Evolutionary conservation across 1,139 yeast genomes (phyloP).

Genomic region (Diutina pseudorugosa): DNA sequence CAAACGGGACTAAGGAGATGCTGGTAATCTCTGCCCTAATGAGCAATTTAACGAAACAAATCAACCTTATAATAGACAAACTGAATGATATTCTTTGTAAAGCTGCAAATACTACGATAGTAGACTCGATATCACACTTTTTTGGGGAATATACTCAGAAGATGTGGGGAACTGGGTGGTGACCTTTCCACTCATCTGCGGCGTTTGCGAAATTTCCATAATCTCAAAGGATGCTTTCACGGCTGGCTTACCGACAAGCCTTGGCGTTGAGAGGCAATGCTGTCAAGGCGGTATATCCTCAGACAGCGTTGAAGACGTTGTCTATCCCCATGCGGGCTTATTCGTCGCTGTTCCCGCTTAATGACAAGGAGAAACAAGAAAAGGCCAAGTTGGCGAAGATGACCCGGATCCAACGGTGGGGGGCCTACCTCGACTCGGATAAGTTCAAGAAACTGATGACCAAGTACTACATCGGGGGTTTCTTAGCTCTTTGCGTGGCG

Average conservation of each 20-base stretch:
- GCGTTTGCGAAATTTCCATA: background rate
- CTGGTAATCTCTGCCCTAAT: background rate
- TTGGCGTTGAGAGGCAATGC: background rate
- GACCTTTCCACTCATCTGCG: background rate
- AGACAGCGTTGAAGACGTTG: background rate
- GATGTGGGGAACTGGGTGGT: no score
- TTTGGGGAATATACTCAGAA: no score
- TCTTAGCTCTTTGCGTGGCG: conserved; percentile 41
- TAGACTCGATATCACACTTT: no score
- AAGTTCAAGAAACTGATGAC: conserved; percentile 30
- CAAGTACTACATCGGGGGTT: conserved; percentile 43
- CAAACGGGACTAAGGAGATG: background rate
- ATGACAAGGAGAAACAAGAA: background rate
- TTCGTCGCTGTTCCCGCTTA: background rate
- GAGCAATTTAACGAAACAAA: background rate
- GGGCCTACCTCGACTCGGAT: conserved; percentile 22
- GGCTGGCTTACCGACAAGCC: background rate
- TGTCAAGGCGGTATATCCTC: background rate
- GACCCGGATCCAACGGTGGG: conserved; percentile 19
- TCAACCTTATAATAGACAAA: background rate
- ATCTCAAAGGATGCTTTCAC: background rate
- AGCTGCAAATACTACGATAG: no score
- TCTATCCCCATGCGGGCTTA: background rate
- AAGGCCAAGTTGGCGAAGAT: background rate
- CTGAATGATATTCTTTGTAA: no score